Conservation (phyloP, 192 early-diverging fungal genomes). For the Backusella luteola region DNA sequence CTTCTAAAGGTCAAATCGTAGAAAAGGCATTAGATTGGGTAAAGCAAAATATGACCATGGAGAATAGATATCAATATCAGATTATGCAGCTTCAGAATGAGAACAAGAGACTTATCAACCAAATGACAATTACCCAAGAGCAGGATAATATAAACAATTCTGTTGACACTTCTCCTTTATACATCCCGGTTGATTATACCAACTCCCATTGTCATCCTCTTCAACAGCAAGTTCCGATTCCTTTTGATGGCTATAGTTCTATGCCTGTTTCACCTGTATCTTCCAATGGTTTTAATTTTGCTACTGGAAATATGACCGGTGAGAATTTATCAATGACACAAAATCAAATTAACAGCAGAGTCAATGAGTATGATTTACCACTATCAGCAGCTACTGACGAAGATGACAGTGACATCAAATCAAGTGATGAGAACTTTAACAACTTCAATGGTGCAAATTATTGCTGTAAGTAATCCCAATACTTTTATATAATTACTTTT, state of each 20-base stretch:
- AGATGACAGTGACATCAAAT: background rate
- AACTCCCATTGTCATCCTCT: background rate
- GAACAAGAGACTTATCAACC: constrained; percentile 3
- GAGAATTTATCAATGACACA: background rate
- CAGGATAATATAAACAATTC: background rate
- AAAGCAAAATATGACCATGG: background rate
- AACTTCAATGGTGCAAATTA: background rate
- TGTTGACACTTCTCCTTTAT: background rate
- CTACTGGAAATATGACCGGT: background rate
- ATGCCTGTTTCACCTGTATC: background rate
- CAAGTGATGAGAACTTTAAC: background rate
- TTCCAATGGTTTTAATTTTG: background rate
- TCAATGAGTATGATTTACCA: background rate
- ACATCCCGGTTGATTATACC: background rate
- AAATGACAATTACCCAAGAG: background rate
- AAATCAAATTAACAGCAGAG: background rate
- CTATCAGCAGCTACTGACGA: background rate
- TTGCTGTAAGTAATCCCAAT: background rate
- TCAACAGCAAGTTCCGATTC: background rate
- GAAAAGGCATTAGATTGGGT: constrained; percentile 71
- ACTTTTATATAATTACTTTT: background rate
- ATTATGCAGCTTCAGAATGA: constrained; percentile 13
- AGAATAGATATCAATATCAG: constrained; percentile 16
- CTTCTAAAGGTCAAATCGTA: constrained; percentile 77
- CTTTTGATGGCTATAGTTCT: background rate